These are phyloP conservation scores for Sporothrix luriei DNA, from an alignment of 2,329 filamentous ascomycete genomes.

Conservation along the genomic window DNA sequence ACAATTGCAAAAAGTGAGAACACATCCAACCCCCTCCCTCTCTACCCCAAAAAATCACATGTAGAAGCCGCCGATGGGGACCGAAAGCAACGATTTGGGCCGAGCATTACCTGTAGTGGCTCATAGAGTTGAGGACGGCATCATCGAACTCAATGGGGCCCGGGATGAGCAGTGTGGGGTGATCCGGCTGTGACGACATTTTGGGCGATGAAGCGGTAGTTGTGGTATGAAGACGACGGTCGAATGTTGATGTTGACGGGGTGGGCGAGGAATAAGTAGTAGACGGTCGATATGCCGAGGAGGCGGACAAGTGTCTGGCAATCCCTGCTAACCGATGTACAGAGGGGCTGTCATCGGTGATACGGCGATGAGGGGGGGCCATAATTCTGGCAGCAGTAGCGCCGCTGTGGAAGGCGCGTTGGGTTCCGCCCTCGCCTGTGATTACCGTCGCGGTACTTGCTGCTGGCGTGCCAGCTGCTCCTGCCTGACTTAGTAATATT, in stretches of 20 bases:
- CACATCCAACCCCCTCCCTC: neutral
- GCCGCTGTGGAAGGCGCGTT: slow-evolving; percentile 17
- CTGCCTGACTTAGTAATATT: slow-evolving; percentile 34
- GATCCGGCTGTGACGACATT: slow-evolving; percentile 65
- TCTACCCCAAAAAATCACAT: slow-evolving; percentile 6
- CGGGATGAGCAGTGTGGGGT: slow-evolving; percentile 84
- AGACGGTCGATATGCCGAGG: slow-evolving; percentile 35
- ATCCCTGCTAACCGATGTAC: slow-evolving; percentile 40
- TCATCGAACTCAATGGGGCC: slow-evolving; percentile 98
- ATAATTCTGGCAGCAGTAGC: slow-evolving; percentile 20
- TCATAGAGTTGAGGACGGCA: slow-evolving; percentile 92
- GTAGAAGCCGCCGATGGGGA: slow-evolving; percentile 10
- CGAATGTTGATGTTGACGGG: slow-evolving; percentile 38
- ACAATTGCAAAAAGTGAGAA: neutral
- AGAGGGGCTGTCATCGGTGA: slow-evolving; percentile 35
- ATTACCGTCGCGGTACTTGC: slow-evolving; percentile 1
- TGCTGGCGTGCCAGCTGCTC: neutral
- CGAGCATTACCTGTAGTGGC: slow-evolving; percentile 74
- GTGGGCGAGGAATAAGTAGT: slow-evolving; percentile 36
- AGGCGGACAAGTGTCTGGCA: slow-evolving; percentile 40
- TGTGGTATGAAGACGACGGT: slow-evolving; percentile 32
- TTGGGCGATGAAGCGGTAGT: slow-evolving; percentile 38
- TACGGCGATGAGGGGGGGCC: slow-evolving; percentile 31
- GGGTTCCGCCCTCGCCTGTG: slow-evolving; percentile 8
- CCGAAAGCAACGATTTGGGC: neutral